A percentile compares a stretch with the other conserved stretches of the same genome.
Conservation (phyloP, 2,329 filamentous ascomycete species). For the Trichoderma atroviride region DNA sequence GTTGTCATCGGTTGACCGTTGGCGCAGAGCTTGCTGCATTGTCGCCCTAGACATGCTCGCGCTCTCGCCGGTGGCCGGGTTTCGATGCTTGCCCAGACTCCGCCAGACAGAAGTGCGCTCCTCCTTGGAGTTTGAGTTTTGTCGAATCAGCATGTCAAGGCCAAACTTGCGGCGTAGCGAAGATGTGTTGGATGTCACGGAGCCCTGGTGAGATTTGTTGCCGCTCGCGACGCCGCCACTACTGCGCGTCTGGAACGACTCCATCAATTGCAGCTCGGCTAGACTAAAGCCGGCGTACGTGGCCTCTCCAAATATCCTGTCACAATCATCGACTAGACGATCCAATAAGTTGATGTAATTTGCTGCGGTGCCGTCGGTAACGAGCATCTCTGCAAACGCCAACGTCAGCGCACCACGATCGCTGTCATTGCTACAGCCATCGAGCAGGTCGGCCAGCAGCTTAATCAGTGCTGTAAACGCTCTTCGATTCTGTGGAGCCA, state of each 20-base stretch:
- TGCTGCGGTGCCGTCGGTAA: constrained; percentile 74
- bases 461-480: constrained; percentile 84
- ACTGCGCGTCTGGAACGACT: constrained; percentile 56
- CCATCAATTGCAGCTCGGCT: constrained; percentile 50
- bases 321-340: constrained; percentile 84
- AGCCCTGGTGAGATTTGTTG: constrained; percentile 67
- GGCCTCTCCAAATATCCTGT: constrained; percentile 78
- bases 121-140: constrained; percentile 80
- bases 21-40: constrained; percentile 64
- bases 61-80: constrained; percentile 60
- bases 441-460: constrained; percentile 81
- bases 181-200: constrained; percentile 81
- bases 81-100: constrained; percentile 80
- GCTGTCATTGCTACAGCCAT: constrained; percentile 87
- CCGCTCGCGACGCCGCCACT: constrained; percentile 38
- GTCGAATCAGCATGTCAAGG: constrained; percentile 72
- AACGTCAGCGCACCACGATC: constrained; percentile 86
- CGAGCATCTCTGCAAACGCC: constrained; percentile 84
- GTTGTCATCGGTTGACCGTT: constrained; percentile 71
- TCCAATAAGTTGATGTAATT: constrained; percentile 88
- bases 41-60: constrained; percentile 68
- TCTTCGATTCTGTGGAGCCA: constrained; percentile 70
- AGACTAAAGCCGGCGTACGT: constrained; percentile 45
- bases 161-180: constrained; percentile 85
- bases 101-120: constrained; percentile 81